Percentiles rank a stretch among this genome's conserved stretches.
phyloP scores from a whole-genome alignment of 1,284 basidiomycete species.

The Ustilago nuda region DNA sequence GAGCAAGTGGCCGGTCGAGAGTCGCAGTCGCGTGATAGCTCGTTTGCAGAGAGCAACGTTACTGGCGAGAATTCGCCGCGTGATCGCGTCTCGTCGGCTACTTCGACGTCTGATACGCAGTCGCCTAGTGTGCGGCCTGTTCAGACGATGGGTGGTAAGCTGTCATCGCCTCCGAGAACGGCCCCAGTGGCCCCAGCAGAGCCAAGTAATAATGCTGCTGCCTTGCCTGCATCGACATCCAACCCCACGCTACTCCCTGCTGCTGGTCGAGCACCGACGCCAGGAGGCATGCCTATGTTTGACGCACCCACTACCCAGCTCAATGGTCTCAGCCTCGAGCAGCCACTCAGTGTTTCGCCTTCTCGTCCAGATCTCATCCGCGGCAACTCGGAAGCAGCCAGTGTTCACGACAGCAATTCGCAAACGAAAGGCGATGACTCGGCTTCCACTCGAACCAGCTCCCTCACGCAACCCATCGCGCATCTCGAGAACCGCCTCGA shows the following conservation, averaged over 20 bases:
- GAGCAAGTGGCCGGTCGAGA: conserved; percentile 47
- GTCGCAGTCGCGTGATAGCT: conserved; percentile 50
- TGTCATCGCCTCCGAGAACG: conserved; percentile 18
- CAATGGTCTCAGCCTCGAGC: conserved; percentile 30
- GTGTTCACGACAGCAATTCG: conserved; percentile 32
- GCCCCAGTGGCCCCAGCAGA: conserved; percentile 3
- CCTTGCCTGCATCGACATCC: background rate
- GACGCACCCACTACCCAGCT: conserved; percentile 28
- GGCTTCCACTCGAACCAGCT: conserved; percentile 29
- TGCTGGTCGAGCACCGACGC: conserved; percentile 26
- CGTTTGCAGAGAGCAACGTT: conserved; percentile 51
- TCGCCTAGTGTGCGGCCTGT: conserved; percentile 33
- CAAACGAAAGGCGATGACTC: conserved; percentile 24
- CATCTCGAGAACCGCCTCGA: conserved; percentile 86
- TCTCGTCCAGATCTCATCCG: conserved; percentile 36
- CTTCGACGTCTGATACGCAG: conserved; percentile 44
- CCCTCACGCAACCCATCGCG: conserved; percentile 49
- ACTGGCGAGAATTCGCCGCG: conserved; percentile 42
- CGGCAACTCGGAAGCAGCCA: conserved; percentile 39
- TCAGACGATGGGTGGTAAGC: conserved; percentile 15
- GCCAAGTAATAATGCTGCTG: conserved; percentile 13
- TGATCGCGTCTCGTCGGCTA: conserved; percentile 54
- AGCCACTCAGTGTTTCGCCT: conserved; percentile 15
- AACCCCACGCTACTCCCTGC: conserved; percentile 9
- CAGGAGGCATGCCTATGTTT: conserved; percentile 25